phyloP scores from a whole-genome alignment of 139 green algal genomes.

The Volvox africanus region DNA sequence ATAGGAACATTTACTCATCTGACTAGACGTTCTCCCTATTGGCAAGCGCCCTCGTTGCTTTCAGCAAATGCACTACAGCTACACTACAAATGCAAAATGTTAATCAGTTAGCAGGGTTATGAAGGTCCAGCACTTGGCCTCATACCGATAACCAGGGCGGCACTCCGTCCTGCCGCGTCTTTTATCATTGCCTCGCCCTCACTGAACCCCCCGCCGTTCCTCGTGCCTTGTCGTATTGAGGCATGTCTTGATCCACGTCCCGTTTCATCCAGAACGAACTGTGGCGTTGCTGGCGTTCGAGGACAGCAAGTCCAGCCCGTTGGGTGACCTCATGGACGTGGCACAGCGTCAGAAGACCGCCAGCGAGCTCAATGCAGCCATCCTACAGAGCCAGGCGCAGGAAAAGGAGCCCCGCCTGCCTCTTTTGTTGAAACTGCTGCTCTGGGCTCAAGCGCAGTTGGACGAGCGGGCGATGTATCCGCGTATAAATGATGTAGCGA shows the following conservation, averaged over 20 bases:
- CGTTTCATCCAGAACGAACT: conserved; percentile 86
- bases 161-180: too few relatives aligned
- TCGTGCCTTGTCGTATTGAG: not conserved
- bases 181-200: too few relatives aligned
- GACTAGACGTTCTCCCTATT: too few relatives aligned
- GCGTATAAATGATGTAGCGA: conserved; percentile 80
- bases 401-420: conserved; percentile 86
- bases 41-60: too few relatives aligned
- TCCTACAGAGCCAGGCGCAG: conserved; percentile 85
- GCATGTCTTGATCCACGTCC: not conserved
- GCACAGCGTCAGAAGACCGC: conserved; percentile 94
- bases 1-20: too few relatives aligned
- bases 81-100: too few relatives aligned
- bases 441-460: conserved; percentile 72
- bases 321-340: conserved; percentile 90
- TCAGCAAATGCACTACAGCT: too few relatives aligned
- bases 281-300: conserved; percentile 96
- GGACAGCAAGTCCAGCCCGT: conserved; percentile 75
- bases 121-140: too few relatives aligned
- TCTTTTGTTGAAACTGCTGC: conserved; percentile 86
- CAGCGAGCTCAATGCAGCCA: conserved; percentile 95
- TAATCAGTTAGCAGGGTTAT: too few relatives aligned
- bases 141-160: too few relatives aligned
- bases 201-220: not conserved
- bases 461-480: conserved; percentile 81